These are phyloP conservation scores for Bombardia bombarda DNA, from an alignment of 495 filamentous ascomycete genomes.

Conservation along the genomic window DNA sequence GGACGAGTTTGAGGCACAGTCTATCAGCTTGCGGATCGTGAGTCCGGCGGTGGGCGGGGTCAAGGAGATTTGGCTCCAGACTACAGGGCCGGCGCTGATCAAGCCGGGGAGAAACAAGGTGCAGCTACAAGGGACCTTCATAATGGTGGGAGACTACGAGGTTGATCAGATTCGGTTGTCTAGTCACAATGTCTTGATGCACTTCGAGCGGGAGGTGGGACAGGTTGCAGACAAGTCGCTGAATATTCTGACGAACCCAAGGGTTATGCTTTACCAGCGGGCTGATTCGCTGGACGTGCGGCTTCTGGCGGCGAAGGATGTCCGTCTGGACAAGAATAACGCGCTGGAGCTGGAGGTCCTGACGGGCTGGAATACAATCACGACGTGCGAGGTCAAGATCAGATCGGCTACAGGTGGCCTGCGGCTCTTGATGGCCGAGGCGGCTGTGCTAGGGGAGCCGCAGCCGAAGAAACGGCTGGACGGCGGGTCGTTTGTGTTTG, in stretches of 20 bases:
- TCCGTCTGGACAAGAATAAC: conserved; percentile 71
- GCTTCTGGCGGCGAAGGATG: conserved; percentile 41
- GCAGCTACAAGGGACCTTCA: conserved; percentile 44
- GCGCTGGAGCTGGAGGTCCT: conserved; percentile 65
- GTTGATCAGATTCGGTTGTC: conserved; percentile 65
- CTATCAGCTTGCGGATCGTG: conserved; percentile 58
- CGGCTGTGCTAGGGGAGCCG: conserved; percentile 48
- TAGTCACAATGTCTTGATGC: conserved; percentile 60
- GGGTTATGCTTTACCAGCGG: conserved; percentile 40
- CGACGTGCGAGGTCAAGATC: conserved; percentile 59
- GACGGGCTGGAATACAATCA: conserved; percentile 71
- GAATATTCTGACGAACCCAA: conserved; percentile 31
- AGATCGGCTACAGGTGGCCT: conserved; percentile 81
- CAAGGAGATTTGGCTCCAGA: conserved; percentile 61
- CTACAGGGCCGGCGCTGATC: conserved; percentile 32
- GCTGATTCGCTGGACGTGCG: conserved; percentile 38
- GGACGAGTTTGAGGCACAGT: conserved; percentile 59
- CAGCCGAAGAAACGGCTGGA: conserved; percentile 49
- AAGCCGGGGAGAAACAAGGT: conserved; percentile 47
- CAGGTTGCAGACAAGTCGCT: conserved; percentile 34
- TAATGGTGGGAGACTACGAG: conserved; percentile 67
- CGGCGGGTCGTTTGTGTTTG: conserved; percentile 61
- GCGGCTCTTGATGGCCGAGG: conserved; percentile 68
- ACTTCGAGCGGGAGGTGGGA: conserved; percentile 45
- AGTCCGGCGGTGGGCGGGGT: conserved; percentile 35